Evolutionary conservation across 2,329 filamentous ascomycete genomes (phyloP).

Genomic region (Fusarium staphyleae): DNA sequence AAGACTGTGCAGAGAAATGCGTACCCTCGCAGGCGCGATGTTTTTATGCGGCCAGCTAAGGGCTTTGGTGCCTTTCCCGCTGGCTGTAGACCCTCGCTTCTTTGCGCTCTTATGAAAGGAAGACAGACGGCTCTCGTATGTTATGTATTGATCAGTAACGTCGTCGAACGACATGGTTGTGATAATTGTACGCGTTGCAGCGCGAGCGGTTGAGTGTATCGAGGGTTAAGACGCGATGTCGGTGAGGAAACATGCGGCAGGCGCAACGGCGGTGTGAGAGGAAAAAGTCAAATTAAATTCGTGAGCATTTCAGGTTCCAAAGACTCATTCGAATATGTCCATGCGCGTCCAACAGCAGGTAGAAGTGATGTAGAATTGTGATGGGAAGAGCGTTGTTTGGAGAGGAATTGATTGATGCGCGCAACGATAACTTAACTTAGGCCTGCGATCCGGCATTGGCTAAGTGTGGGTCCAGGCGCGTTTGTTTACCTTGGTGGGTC

Average conservation of each 20-base stretch:
- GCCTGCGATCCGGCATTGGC: slow-evolving; percentile 14
- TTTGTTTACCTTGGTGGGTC: slow-evolving; percentile 47
- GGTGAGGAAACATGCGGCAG: slow-evolving; percentile 3
- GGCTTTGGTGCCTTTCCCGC: slow-evolving; percentile 58
- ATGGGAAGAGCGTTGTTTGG: slow-evolving; percentile 21
- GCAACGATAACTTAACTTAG: slow-evolving; percentile 17
- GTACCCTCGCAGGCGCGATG: slow-evolving; percentile 45
- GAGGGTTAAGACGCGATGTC: slow-evolving; percentile 31
- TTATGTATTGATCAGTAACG: slow-evolving; percentile 59
- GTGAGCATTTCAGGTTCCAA: slow-evolving; percentile 31
- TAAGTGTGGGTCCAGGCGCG: slow-evolving; percentile 38
- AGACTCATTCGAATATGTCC: slow-evolving; percentile 3
- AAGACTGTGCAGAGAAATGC: slow-evolving; percentile 7
- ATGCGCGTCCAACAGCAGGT: slow-evolving; percentile 12
- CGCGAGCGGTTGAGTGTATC: slow-evolving; percentile 25
- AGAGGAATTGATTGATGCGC: slow-evolving; percentile 30
- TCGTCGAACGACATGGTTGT: slow-evolving; percentile 46
- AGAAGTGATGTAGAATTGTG: slow-evolving; percentile 7
- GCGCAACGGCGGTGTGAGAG: slow-evolving; percentile 5
- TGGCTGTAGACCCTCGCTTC: slow-evolving; percentile 72
- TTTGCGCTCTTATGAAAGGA: slow-evolving; percentile 77
- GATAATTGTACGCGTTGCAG: slow-evolving; percentile 30
- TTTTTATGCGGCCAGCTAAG: slow-evolving; percentile 77
- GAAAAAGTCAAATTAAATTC: slow-evolving; percentile 20
- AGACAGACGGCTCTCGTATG: slow-evolving; percentile 77